A percentile compares a stretch with the other conserved stretches of the same genome.
These are phyloP conservation scores for Gyromitra esculenta DNA, from an alignment of 2,329 filamentous ascomycete species.

Conservation along the genomic window DNA sequence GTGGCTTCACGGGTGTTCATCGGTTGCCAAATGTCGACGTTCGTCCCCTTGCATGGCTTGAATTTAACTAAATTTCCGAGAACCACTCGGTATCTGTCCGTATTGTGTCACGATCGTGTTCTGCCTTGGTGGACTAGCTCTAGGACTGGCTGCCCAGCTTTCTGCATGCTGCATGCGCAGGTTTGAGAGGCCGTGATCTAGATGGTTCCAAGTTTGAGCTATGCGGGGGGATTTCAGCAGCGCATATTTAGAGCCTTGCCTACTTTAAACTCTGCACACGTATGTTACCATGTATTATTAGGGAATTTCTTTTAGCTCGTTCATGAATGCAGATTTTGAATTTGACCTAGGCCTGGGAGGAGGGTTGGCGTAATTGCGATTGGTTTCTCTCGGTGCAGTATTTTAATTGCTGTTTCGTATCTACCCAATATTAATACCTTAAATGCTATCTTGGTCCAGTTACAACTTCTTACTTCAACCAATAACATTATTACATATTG, in stretches of 20 bases:
- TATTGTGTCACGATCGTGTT: not conserved
- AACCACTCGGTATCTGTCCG: not conserved
- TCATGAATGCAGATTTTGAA: not conserved
- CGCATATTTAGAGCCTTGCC: too few relatives aligned
- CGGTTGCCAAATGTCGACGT: not conserved
- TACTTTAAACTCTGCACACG: too few relatives aligned
- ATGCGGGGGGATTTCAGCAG: not conserved
- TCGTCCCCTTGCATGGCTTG: not conserved
- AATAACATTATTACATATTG: too few relatives aligned
- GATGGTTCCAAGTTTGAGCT: not conserved
- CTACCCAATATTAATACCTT: too few relatives aligned
- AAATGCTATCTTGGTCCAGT: too few relatives aligned
- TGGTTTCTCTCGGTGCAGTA: too few relatives aligned
- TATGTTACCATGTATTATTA: not conserved
- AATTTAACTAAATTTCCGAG: not conserved
- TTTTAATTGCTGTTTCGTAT: too few relatives aligned
- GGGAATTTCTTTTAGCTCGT: not conserved
- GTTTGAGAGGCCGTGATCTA: not conserved
- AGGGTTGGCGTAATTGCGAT: not conserved
- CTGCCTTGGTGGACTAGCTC: not conserved
- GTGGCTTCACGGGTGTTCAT: slow-evolving; percentile 7
- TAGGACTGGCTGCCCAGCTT: not conserved
- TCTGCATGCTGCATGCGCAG: not conserved
- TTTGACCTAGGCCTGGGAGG: not conserved
- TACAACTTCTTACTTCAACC: too few relatives aligned